These are phyloP conservation scores for Colletotrichum sp. DNA, from an alignment of 2,329 filamentous ascomycete species.

Conservation along the genomic window DNA sequence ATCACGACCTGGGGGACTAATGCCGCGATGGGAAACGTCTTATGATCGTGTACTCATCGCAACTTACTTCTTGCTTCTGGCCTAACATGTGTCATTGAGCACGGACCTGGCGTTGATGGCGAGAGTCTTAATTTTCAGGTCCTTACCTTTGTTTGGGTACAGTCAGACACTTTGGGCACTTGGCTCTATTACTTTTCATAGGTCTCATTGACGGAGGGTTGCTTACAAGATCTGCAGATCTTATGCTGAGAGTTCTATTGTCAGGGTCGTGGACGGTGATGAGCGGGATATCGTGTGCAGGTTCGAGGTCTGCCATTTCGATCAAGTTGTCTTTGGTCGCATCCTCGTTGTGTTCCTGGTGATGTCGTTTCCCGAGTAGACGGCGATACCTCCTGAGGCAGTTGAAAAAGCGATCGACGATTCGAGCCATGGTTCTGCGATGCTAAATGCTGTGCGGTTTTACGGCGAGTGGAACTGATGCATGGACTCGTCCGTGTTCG, in stretches of 20 bases:
- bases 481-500: not conserved
- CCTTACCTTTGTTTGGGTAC: not conserved
- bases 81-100: not conserved
- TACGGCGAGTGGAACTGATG: not conserved
- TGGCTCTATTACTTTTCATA: not conserved
- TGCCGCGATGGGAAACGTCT: not conserved
- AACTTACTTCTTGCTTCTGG: not conserved
- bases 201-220: not conserved
- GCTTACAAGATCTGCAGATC: not conserved
- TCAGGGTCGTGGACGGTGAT: not conserved
- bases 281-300: not conserved
- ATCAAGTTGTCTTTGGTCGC: not conserved
- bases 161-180: not conserved
- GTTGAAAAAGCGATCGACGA: not conserved
- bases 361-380: not conserved
- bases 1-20: slow-evolving; percentile 44
- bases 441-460: not conserved
- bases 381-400: not conserved
- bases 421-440: not conserved
- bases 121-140: not conserved
- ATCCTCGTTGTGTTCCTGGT: not conserved
- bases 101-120: not conserved
- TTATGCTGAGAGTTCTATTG: not conserved
- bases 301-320: not conserved
- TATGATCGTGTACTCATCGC: not conserved